phyloP scores from a whole-genome alignment of 2,329 filamentous ascomycete genomes.

The Trichoderma atroviride region DNA sequence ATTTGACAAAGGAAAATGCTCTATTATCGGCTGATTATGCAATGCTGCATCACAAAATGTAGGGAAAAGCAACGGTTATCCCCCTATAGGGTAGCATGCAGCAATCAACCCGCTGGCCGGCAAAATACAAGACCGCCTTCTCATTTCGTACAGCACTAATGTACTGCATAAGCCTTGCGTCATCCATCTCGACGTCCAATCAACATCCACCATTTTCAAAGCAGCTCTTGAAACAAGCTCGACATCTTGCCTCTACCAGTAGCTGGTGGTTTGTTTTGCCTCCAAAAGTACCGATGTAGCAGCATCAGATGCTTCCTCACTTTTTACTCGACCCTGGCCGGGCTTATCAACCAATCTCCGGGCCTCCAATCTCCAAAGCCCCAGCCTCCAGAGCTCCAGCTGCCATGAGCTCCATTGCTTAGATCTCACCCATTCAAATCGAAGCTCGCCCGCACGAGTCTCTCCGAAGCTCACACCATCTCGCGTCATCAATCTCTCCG shows the following conservation, averaged over 20 bases:
- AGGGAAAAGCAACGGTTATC: too few species aligned
- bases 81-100: neutral
- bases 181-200: constrained; percentile 27
- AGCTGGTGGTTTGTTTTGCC: neutral
- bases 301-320: neutral
- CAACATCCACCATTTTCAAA: constrained; percentile 30
- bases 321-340: neutral
- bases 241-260: neutral
- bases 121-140: neutral
- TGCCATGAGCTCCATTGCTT: neutral
- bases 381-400: neutral
- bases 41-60: neutral
- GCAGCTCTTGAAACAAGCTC: neutral
- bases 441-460: neutral
- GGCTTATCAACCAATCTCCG: constrained; percentile 4
- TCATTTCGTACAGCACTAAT: neutral
- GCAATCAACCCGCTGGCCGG: neutral
- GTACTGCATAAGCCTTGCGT: constrained; percentile 4
- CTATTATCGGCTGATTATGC: neutral
- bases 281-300: neutral
- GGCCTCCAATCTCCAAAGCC: neutral
- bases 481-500: constrained; percentile 14
- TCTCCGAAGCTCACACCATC: neutral
- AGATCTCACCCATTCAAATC: neutral
- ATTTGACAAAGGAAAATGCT: neutral